Percentiles rank a stretch among this genome's conserved stretches.
Evolutionary conservation across 202 grass and related monocot genomes (phyloP).

Genomic region (Carex arenaria): DNA sequence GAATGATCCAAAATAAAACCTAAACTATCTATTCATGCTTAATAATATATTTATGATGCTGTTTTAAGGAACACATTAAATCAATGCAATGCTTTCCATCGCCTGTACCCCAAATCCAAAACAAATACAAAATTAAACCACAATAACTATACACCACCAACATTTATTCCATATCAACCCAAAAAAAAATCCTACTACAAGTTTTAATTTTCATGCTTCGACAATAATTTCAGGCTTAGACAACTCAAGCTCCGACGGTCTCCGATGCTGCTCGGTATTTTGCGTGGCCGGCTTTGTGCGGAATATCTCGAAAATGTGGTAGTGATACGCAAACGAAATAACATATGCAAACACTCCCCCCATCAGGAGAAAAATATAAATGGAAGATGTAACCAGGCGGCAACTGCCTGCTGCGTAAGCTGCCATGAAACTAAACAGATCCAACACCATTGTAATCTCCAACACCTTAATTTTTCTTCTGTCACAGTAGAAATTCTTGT

Average conservation of each 20-base stretch:
- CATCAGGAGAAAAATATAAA: conserved; percentile 42
- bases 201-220: background rate
- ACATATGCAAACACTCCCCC: conserved; percentile 35
- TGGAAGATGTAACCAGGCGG: conserved; percentile 22
- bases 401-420: conserved; percentile 58
- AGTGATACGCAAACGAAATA: background rate
- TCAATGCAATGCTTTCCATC: no score
- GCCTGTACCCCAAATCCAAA: background rate
- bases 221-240: background rate
- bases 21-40: no score
- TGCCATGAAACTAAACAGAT: conserved; percentile 62
- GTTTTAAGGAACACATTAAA: no score
- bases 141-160: background rate
- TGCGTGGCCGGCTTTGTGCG: background rate
- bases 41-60: no score
- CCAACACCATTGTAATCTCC: conserved; percentile 41
- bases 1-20: no score
- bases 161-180: background rate
- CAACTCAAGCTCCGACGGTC: no score
- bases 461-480: conserved; percentile 39
- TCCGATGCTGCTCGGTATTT: background rate
- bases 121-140: background rate
- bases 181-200: background rate
- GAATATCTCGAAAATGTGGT: background rate
- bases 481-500: conserved; percentile 39